These are phyloP conservation scores for Vitis vinifera DNA, from an alignment of 164 flowering plant species.

Conservation along the genomic window DNA sequence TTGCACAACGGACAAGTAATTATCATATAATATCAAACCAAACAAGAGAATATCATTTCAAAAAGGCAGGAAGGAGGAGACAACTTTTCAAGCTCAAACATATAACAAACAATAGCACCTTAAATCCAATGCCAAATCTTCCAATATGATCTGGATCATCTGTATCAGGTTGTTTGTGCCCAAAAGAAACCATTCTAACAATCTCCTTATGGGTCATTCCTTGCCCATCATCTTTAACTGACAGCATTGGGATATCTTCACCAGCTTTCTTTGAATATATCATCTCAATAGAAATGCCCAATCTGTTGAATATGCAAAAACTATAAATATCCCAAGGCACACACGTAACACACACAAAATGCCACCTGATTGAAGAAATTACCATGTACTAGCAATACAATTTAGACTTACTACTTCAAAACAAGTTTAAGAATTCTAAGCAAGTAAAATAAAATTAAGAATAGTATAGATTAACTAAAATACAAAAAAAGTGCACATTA, in stretches of 20 bases:
- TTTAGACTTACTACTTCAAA: too few relatives aligned
- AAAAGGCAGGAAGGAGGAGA: too few relatives aligned
- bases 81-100: neutral
- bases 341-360: too few relatives aligned
- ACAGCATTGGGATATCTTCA: constrained; percentile 46
- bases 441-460: neutral
- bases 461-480: neutral
- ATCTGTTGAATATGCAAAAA: constrained; percentile 23
- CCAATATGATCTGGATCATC: constrained; percentile 53
- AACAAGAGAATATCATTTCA: too few relatives aligned
- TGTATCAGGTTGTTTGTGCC: constrained; percentile 44
- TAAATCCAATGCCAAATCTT: constrained; percentile 67
- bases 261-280: constrained; percentile 32
- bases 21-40: too few relatives aligned
- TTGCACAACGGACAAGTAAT: too few relatives aligned
- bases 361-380: too few relatives aligned
- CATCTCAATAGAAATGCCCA: constrained; percentile 38
- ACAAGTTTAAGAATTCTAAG: neutral
- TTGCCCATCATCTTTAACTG: constrained; percentile 55
- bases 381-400: too few relatives aligned
- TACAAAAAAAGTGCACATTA: neutral
- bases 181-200: constrained; percentile 50
- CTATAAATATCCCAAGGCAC: neutral
- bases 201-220: constrained; percentile 63
- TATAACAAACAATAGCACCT: constrained; percentile 30